Percentiles rank a stretch among this genome's conserved stretches.
These are phyloP conservation scores for Cyamopsis tetragonoloba DNA, from an alignment of 306 rosid genomes.

Conservation along the genomic window DNA sequence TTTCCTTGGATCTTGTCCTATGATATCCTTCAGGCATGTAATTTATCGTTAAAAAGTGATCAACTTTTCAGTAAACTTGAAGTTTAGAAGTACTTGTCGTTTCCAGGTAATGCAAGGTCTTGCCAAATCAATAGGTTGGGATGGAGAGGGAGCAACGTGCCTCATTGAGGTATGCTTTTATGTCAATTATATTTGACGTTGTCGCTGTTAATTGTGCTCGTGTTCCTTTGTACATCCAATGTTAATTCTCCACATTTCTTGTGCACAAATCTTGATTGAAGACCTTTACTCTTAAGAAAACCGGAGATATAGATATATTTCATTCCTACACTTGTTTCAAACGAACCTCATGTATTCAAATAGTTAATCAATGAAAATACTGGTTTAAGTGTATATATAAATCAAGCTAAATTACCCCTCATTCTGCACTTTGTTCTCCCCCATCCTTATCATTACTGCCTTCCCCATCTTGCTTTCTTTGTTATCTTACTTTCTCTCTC, in stretches of 20 bases:
- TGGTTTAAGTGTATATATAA: background rate
- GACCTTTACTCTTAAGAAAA: background rate
- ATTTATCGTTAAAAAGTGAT: conserved; percentile 9
- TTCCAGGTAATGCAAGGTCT: conserved; percentile 97
- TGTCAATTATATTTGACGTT: conserved; percentile 18
- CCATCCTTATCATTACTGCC: background rate
- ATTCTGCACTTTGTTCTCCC: background rate
- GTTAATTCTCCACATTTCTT: background rate
- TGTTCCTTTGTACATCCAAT: background rate
- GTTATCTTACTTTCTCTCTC: background rate
- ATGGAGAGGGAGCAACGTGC: conserved; percentile 99
- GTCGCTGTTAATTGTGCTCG: background rate
- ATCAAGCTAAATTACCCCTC: background rate
- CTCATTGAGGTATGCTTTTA: conserved; percentile 71
- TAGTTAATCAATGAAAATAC: background rate
- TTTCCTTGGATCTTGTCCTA: background rate
- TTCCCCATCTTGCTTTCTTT: background rate
- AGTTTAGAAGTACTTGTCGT: conserved; percentile 1
- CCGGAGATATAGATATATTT: background rate
- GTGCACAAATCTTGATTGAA: conserved; percentile 13
- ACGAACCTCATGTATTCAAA: background rate
- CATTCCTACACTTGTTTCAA: background rate
- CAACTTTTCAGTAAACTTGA: background rate
- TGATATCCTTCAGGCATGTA: background rate
- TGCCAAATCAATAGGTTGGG: conserved; percentile 97